Base-by-base conservation (phyloP, 2,329 filamentous ascomycete genomes). In the Trichoderma pleuroti region DNA sequence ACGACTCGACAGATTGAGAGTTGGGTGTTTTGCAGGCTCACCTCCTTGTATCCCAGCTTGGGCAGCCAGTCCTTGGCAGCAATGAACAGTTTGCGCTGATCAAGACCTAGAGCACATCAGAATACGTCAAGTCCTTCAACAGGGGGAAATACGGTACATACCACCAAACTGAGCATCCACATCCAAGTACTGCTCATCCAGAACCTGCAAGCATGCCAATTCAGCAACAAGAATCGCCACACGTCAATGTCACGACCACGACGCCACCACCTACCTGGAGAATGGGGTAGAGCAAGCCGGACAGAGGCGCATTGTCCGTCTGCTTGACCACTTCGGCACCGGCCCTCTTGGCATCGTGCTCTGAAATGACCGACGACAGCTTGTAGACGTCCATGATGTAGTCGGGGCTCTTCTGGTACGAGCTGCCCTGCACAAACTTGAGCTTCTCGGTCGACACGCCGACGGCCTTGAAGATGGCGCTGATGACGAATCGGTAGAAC, bases 301-400 rank as follows among this genome's bases (percentile, higher is more conserved):
- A 90, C 54, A 95, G 80, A 1, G 91, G 87, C 8, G 91, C 88
- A 77, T 95, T 94, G 70, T 88, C 87, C 4, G 91, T 90, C 84
- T 98, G 94, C 86, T 98, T 98, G 74, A 99, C 95, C 9, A 98
- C 89, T 81, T 98, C 96, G 2, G 93, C 92, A 49, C 95, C 95
- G 0, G 95, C 94, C 82, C 93, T 96, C 82, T 94, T 93, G 18
- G 94, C 93, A 77, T 96, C 90, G 78, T 94, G 90, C 81, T 94
- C 90, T 16, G 90, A 91, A 6, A 92, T 88, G 67, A 93, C 81
- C 4, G 88, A 88, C 59, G 86, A 87, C 74, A 98, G 80, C 78
- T 92, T 90, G 83, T 94, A 95, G 39, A 97, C 82, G 79, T 98
- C 95, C 92, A 97, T 96, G 72, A 91, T 88, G 83, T 98, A 98